Evolutionary conservation across 1,284 basidiomycete genomes (phyloP).

Genomic region (Salmacisia buchloeana): DNA sequence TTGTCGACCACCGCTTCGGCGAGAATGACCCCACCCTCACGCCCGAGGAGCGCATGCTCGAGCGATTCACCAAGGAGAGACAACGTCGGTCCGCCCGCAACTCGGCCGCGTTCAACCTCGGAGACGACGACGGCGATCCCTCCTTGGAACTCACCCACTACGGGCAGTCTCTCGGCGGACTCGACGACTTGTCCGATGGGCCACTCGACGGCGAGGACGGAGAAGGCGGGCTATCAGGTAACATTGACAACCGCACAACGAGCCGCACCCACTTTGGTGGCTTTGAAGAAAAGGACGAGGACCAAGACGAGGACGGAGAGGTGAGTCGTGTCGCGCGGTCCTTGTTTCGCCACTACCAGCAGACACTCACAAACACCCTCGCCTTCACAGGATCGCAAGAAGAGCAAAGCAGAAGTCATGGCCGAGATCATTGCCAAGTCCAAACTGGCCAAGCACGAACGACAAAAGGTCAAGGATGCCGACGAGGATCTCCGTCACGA

Average conservation of each 20-base stretch:
- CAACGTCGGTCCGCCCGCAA: conserved; percentile 56
- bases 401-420: conserved; percentile 89
- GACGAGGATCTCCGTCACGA: conserved; percentile 80
- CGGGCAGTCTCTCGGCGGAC: conserved; percentile 73
- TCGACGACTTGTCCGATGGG: conserved; percentile 79
- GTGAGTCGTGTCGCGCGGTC: conserved; percentile 10
- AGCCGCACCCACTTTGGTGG: conserved; percentile 74
- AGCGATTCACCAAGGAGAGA: conserved; percentile 82
- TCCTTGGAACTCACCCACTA: conserved; percentile 70
- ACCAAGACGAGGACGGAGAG: conserved; percentile 59
- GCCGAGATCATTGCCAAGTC: conserved; percentile 95
- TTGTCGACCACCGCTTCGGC: conserved; percentile 91
- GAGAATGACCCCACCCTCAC: conserved; percentile 86
- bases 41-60: conserved; percentile 92
- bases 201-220: conserved; percentile 39
- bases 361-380: conserved; percentile 18
- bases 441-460: conserved; percentile 69
- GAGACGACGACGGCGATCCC: conserved; percentile 58
- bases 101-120: conserved; percentile 79
- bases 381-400: conserved; percentile 1
- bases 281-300: conserved; percentile 66
- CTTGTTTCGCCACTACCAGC: no score
- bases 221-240: conserved; percentile 17
- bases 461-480: conserved; percentile 79
- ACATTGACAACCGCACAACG: conserved; percentile 58